A percentile compares a stretch with the other conserved stretches of the same genome.
phyloP scores from a whole-genome alignment of 768 basidiomycete genomes.

The Lepiota subincarnata region DNA sequence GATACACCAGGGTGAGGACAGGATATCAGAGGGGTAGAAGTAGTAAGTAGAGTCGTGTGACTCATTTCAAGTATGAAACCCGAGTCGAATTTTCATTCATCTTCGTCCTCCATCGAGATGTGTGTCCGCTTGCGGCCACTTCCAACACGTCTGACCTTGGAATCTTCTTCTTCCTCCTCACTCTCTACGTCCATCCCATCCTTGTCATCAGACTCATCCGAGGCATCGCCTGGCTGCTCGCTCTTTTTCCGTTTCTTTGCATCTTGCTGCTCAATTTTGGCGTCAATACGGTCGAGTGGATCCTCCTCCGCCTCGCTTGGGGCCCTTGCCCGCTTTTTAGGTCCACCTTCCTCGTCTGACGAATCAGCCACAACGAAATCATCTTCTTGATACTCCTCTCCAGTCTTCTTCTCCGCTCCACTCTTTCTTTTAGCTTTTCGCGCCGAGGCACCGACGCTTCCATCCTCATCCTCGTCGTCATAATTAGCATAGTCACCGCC shows the following conservation, averaged over 20 bases:
- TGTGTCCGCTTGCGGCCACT: constrained; percentile 52
- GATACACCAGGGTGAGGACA: constrained; percentile 7
- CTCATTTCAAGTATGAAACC: constrained; percentile 9
- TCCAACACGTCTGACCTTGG: constrained; percentile 55
- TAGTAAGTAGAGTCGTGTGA: constrained; percentile 2
- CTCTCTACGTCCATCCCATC: constrained; percentile 72
- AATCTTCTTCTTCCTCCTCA: constrained; percentile 69
- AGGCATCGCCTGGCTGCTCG: constrained; percentile 21
- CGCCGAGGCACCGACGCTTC: constrained; percentile 27
- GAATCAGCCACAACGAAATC: constrained; percentile 83
- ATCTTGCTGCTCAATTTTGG: constrained; percentile 58
- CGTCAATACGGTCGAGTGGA: constrained; percentile 66
- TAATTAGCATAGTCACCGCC: constrained; percentile 42
- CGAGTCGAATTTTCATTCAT: constrained; percentile 42
- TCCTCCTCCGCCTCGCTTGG: constrained; percentile 47
- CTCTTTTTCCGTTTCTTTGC: constrained; percentile 38
- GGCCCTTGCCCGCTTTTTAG: constrained; percentile 34
- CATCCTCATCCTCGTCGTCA: constrained; percentile 56
- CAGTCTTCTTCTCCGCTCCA: constrained; percentile 47
- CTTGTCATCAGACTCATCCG: constrained; percentile 23
- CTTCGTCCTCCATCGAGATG: constrained; percentile 59
- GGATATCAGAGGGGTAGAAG: background rate
- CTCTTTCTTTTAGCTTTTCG: constrained; percentile 44
- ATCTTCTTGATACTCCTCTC: constrained; percentile 75
- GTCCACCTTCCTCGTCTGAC: constrained; percentile 56